A percentile compares a stretch with the other conserved stretches of the same genome.
These are phyloP conservation scores for Bertia moriformis DNA, from an alignment of 2,329 filamentous ascomycete genomes.

Conservation along the genomic window DNA sequence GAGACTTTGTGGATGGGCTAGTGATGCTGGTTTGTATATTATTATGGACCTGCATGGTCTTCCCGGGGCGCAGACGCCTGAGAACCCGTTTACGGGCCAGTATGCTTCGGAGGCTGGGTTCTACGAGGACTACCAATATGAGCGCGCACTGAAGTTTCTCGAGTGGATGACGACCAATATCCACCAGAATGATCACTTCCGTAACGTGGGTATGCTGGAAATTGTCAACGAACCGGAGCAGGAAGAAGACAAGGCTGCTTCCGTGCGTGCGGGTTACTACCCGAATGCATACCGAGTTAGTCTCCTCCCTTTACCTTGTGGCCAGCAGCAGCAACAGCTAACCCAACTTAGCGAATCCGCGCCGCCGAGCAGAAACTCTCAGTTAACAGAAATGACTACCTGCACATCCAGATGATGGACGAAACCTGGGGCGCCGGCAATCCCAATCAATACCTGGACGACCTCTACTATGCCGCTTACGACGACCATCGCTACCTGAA, in stretches of 20 bases:
- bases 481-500: conserved; percentile 47
- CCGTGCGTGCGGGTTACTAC: conserved; percentile 27
- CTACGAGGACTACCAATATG: conserved; percentile 38
- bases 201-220: conserved; percentile 42
- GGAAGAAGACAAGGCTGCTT: conserved; percentile 12
- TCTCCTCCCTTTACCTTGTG: neutral
- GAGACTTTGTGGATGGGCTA: conserved; percentile 29
- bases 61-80: conserved; percentile 28
- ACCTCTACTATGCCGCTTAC: conserved; percentile 28
- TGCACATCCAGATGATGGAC: conserved; percentile 37
- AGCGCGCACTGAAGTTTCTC: conserved; percentile 36
- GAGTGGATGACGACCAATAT: conserved; percentile 36
- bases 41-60: conserved; percentile 37
- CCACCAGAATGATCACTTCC: conserved; percentile 26
- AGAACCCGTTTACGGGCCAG: conserved; percentile 31
- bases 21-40: conserved; percentile 31
- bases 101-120: conserved; percentile 26
- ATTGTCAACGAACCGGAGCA: conserved; percentile 41
- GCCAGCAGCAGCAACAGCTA: too few species aligned
- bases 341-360: conserved; percentile 29
- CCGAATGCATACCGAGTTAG: conserved; percentile 21
- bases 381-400: conserved; percentile 22
- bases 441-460: conserved; percentile 26
- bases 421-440: conserved; percentile 39
- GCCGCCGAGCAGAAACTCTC: conserved; percentile 24